Percentiles rank a stretch among this genome's conserved stretches.
Conservation (phyloP, 148 eudicot genomes). For the Beta vulgaris region DNA sequence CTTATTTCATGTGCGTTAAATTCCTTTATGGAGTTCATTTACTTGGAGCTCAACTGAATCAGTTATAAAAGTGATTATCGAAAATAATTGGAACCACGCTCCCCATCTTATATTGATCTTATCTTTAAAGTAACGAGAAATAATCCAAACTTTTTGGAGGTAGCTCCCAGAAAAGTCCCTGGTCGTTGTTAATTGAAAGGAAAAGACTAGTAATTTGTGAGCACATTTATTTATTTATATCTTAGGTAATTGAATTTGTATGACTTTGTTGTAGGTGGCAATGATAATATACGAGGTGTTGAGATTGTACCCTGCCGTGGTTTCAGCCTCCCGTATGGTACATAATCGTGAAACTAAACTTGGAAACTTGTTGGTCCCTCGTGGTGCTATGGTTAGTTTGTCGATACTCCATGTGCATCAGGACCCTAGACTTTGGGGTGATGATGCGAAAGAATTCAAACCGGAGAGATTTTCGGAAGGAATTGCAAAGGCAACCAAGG, state of each 20-base stretch:
- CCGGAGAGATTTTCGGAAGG: conserved; percentile 62
- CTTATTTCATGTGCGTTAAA: no score
- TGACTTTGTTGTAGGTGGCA: conserved; percentile 33
- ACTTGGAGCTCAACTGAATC: neutral
- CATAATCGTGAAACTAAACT: conserved; percentile 26
- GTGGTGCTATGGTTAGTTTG: conserved; percentile 29
- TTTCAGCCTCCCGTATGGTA: conserved; percentile 11
- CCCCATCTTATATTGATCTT: no score
- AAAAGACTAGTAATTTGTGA: no score
- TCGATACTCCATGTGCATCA: conserved; percentile 34
- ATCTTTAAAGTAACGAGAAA: no score
- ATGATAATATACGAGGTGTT: conserved; percentile 55
- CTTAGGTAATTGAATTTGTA: neutral
- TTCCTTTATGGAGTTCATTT: neutral
- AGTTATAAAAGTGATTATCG: no score
- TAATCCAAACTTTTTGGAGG: no score
- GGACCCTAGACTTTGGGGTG: conserved; percentile 54
- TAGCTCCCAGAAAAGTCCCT: neutral
- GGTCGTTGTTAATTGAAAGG: neutral
- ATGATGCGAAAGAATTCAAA: conserved; percentile 48
- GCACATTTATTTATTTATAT: no score
- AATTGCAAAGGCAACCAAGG: conserved; percentile 39
- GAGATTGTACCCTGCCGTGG: conserved; percentile 42
- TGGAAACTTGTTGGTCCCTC: conserved; percentile 38
- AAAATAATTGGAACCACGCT: no score